These are phyloP conservation scores for Glutinoglossum americanum DNA, from an alignment of 495 filamentous ascomycete genomes.

Conservation along the genomic window DNA sequence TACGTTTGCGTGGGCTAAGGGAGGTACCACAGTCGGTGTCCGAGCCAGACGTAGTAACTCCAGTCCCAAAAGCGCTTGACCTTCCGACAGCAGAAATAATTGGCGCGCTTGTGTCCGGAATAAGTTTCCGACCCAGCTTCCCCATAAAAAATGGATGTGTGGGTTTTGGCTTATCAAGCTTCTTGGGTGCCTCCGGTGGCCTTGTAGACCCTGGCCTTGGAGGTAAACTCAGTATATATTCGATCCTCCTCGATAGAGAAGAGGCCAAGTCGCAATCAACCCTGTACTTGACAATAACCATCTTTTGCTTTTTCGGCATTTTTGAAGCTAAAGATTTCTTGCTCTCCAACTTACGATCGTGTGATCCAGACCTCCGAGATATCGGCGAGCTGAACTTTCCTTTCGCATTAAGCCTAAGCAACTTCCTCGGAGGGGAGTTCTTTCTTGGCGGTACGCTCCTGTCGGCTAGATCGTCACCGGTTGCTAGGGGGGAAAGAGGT, in stretches of 20 bases:
- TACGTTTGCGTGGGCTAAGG: not conserved
- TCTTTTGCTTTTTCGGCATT: not conserved
- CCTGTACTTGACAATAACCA: constrained; percentile 1
- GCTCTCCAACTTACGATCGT: not conserved
- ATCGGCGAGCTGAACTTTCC: constrained; percentile 4
- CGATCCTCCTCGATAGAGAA: not conserved
- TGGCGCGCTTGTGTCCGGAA: not conserved
- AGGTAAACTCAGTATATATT: not conserved
- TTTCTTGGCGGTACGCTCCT: not conserved
- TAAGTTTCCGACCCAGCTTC: not conserved
- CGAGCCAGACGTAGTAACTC: not conserved
- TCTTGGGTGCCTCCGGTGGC: not conserved
- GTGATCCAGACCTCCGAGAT: not conserved
- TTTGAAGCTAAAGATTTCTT: not conserved
- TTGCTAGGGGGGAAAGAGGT: not conserved
- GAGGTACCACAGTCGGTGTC: not conserved
- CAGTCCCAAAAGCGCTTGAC: not conserved
- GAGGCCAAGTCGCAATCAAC: not conserved
- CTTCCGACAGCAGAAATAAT: not conserved
- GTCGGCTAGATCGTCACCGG: not conserved
- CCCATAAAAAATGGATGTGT: constrained; percentile 5
- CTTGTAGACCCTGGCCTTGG: not conserved
- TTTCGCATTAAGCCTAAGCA: constrained; percentile 2
- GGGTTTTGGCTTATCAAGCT: not conserved
- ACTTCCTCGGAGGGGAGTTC: not conserved